Evolutionary conservation across 306 rosid species (phyloP).

Genomic region (Cucumis hystrix): DNA sequence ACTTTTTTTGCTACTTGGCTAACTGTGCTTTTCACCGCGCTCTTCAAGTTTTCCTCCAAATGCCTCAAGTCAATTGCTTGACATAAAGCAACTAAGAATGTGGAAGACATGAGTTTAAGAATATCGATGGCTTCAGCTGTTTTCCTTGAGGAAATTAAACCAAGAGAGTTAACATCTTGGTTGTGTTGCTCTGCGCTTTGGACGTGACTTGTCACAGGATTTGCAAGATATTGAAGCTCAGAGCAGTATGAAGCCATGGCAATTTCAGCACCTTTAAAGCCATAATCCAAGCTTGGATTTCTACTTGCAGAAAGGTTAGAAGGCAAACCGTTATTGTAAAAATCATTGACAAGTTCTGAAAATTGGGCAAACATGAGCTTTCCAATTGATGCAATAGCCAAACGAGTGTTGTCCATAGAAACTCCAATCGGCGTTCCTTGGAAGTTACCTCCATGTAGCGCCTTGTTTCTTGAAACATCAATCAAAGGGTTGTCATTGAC

Average conservation of each 20-base stretch:
- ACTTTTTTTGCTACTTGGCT: background rate
- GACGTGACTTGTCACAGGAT: background rate
- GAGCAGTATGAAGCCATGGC: background rate
- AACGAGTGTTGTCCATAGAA: background rate
- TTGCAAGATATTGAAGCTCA: background rate
- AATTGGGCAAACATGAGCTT: background rate
- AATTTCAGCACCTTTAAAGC: background rate
- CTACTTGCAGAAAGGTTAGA: background rate
- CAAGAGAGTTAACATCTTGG: background rate
- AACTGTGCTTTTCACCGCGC: background rate
- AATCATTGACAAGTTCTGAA: background rate
- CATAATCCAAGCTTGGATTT: background rate
- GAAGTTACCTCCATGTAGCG: background rate
- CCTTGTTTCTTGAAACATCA: background rate
- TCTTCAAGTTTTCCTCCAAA: background rate
- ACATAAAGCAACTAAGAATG: background rate
- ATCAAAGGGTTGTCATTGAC: background rate
- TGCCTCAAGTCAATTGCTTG: background rate
- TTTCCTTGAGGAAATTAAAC: background rate
- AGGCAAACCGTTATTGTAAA: background rate
- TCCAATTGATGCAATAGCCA: background rate
- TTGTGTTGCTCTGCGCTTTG: background rate
- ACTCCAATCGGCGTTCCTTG: background rate
- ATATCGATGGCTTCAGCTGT: background rate
- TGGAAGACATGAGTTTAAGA: background rate